Percentiles rank a stretch among this genome's conserved stretches.
Conservation (phyloP, 306 rosid genomes). For the Cyamopsis tetragonoloba region DNA sequence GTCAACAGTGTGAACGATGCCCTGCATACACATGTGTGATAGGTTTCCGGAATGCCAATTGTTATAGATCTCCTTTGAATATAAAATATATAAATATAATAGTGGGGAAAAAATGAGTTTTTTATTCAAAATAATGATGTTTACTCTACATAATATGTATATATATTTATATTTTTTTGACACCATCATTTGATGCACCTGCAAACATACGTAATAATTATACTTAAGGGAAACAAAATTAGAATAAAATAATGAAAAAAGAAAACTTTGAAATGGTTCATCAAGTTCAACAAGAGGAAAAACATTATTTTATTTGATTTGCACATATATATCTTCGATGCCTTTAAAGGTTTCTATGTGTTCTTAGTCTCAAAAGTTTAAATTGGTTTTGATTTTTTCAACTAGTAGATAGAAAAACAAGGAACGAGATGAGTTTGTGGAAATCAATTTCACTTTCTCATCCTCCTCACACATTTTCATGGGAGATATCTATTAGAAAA, state of each 20-base stretch:
- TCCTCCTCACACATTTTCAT: not conserved
- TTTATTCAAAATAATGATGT: too few species aligned
- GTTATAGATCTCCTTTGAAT: not conserved
- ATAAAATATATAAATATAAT: too few species aligned
- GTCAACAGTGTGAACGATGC: too few species aligned
- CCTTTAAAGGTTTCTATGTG: not conserved
- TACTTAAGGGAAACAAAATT: not conserved
- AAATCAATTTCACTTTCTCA: slow-evolving; percentile 20
- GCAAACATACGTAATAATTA: too few species aligned
- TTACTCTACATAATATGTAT: too few species aligned
- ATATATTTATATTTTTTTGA: not conserved
- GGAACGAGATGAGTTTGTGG: slow-evolving; percentile 7
- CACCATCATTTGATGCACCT: slow-evolving; percentile 20
- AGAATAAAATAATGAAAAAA: not conserved
- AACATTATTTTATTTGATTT: not conserved
- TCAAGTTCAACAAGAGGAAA: not conserved
- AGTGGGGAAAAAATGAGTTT: too few species aligned
- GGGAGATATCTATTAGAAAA: too few species aligned
- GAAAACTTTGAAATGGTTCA: not conserved
- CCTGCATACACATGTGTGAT: not conserved
- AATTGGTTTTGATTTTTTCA: not conserved
- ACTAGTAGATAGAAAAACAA: not conserved
- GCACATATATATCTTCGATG: not conserved
- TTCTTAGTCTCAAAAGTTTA: not conserved
- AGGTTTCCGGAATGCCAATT: not conserved